Conservation (phyloP, 176 grass and related monocot genomes). For the Aegilops tauschii region DNA sequence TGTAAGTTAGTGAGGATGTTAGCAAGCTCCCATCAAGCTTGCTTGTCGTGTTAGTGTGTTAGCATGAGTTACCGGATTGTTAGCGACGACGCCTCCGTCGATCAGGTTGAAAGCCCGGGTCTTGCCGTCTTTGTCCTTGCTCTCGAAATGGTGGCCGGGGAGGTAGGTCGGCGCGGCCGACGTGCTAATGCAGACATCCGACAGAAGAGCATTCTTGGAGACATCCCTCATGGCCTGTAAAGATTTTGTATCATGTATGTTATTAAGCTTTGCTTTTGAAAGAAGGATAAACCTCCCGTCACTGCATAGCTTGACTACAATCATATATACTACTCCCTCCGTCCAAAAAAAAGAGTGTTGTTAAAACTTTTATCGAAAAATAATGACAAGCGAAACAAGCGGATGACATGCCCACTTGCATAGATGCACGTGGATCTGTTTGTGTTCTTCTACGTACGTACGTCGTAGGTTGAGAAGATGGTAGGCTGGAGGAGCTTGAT, state of each 20-base stretch:
- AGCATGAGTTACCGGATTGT: slow-evolving; percentile 42
- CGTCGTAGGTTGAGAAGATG: not conserved
- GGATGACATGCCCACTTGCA: too few relatives aligned
- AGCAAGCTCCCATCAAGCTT: not conserved
- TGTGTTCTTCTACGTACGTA: not conserved
- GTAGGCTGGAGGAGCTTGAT: not conserved
- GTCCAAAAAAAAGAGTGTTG: too few relatives aligned
- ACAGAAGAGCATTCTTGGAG: slow-evolving; percentile 40
- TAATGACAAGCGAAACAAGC: too few relatives aligned
- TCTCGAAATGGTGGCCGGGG: slow-evolving; percentile 42
- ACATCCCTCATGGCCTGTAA: slow-evolving; percentile 3
- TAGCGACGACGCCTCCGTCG: slow-evolving; percentile 57
- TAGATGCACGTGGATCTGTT: too few relatives aligned
- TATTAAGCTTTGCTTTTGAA: too few relatives aligned
- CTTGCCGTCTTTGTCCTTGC: slow-evolving; percentile 25
- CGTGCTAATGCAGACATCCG: not conserved
- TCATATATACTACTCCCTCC: too few relatives aligned
- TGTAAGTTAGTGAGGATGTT: not conserved
- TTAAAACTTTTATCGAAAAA: too few relatives aligned
- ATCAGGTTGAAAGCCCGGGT: slow-evolving; percentile 48
- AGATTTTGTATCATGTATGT: not conserved
- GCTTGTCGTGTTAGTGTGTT: not conserved
- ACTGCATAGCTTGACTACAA: too few relatives aligned
- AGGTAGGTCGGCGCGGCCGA: not conserved
- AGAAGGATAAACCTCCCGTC: too few relatives aligned